phyloP scores from a whole-genome alignment of 257 asterid genomes.

The Gentiana macrophylla region DNA sequence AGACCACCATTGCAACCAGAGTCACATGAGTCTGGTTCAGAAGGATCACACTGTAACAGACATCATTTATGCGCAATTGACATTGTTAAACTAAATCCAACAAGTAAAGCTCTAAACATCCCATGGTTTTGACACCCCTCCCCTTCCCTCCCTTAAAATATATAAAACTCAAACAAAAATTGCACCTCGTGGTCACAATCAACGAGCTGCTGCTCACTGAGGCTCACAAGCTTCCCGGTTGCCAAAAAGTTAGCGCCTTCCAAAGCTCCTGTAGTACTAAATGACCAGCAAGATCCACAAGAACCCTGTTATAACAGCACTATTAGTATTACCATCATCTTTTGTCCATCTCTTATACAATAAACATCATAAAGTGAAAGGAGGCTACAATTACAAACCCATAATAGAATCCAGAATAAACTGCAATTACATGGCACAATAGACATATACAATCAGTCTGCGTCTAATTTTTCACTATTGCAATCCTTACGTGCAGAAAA shows the following conservation, averaged over 20 bases:
- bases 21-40: conserved; percentile 62
- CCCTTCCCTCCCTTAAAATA: background rate
- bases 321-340: background rate
- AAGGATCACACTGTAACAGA: conserved; percentile 71
- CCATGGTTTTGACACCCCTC: background rate
- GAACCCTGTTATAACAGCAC: conserved; percentile 37
- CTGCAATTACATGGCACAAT: too few species aligned
- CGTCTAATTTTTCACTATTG: too few species aligned
- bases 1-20: conserved; percentile 86
- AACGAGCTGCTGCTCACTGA: conserved; percentile 90
- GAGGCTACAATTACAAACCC: too few species aligned
- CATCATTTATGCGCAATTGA: too few species aligned
- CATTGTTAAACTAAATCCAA: background rate
- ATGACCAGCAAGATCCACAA: conserved; percentile 94
- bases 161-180: conserved; percentile 1
- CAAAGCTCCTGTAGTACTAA: conserved; percentile 80
- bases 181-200: conserved; percentile 88
- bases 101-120: background rate
- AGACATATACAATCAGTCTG: too few species aligned
- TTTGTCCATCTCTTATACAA: too few species aligned
- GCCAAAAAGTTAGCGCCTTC: conserved; percentile 84
- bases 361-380: too few species aligned
- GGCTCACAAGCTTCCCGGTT: conserved; percentile 74
- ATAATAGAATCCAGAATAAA: too few species aligned
- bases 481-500: too few species aligned